These are phyloP conservation scores for Lactifluus hygrophoroides DNA, from an alignment of 768 basidiomycete species.

Conservation along the genomic window DNA sequence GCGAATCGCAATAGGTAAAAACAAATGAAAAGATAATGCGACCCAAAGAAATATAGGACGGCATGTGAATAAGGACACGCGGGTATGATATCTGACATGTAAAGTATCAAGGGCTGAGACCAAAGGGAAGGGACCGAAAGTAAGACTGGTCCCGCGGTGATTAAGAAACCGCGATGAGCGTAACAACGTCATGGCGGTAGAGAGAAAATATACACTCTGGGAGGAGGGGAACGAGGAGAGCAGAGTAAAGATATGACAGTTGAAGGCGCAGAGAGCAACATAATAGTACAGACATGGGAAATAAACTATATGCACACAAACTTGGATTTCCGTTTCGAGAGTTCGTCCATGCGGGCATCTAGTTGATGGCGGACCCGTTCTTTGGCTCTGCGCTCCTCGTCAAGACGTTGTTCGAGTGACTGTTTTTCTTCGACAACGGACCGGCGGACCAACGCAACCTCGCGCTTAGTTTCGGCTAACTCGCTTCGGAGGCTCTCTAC, in stretches of 20 bases:
- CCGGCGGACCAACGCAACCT: constrained; percentile 65
- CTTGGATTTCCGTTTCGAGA: constrained; percentile 80
- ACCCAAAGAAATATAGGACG: background rate
- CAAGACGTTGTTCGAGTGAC: constrained; percentile 69
- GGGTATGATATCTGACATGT: constrained; percentile 18
- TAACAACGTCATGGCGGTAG: background rate
- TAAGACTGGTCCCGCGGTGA: background rate
- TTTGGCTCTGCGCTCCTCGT: constrained; percentile 83
- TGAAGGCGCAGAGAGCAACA: constrained; percentile 1
- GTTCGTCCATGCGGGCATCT: constrained; percentile 81
- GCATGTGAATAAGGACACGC: constrained; percentile 8
- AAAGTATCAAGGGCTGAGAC: constrained; percentile 9
- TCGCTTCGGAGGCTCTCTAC: constrained; percentile 62
- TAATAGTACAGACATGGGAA: constrained; percentile 16
- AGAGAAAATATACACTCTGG: background rate
- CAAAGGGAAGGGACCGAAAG: background rate
- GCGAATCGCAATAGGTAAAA: constrained; percentile 9
- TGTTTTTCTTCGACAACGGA: constrained; percentile 88
- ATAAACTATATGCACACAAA: constrained; percentile 70
- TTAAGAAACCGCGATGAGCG: background rate
- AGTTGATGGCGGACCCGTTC: constrained; percentile 83
- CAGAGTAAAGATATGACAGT: background rate
- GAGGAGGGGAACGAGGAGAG: background rate
- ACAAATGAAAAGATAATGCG: constrained; percentile 5
- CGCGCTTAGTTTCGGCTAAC: constrained; percentile 68